These are phyloP conservation scores for Pyrenophora graminea DNA, from an alignment of 2,329 filamentous ascomycete species.

Conservation along the genomic window DNA sequence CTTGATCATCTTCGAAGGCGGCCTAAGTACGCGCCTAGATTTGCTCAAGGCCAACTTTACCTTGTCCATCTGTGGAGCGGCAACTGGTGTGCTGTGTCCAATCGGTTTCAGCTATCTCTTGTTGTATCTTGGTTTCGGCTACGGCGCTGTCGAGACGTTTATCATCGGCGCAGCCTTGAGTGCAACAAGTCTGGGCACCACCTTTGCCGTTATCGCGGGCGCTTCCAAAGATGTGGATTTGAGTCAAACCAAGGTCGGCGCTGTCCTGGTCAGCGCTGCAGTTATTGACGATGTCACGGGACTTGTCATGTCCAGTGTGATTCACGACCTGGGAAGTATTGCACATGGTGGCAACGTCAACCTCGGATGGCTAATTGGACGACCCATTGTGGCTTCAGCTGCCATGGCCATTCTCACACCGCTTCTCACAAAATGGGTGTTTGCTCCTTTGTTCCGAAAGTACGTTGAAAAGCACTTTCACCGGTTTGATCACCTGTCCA, in stretches of 20 bases:
- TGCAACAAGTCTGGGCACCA: constrained; percentile 37
- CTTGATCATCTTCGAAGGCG: constrained; percentile 58
- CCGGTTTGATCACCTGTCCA: constrained; percentile 28
- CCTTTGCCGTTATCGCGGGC: constrained; percentile 41
- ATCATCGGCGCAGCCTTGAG: constrained; percentile 38
- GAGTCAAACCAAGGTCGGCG: constrained; percentile 48
- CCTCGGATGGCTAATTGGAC: constrained; percentile 31
- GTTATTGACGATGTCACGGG: constrained; percentile 55
- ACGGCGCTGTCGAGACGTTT: constrained; percentile 38
- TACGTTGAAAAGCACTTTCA: constrained; percentile 25
- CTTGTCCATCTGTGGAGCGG: constrained; percentile 49
- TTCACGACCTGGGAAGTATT: constrained; percentile 28
- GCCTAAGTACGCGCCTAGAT: constrained; percentile 53
- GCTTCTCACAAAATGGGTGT: constrained; percentile 40
- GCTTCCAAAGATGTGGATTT: constrained; percentile 46
- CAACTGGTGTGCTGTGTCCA: constrained; percentile 53
- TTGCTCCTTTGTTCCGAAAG: constrained; percentile 37
- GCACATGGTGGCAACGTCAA: constrained; percentile 16
- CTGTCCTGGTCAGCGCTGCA: constrained; percentile 52
- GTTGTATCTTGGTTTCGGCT: constrained; percentile 51
- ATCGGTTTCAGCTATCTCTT: constrained; percentile 45
- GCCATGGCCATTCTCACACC: constrained; percentile 28
- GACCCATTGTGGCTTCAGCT: constrained; percentile 34
- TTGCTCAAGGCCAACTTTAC: constrained; percentile 53
- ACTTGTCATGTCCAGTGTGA: constrained; percentile 49